phyloP scores from a whole-genome alignment of 805 yeast genomes.

The Candida ficus region DNA sequence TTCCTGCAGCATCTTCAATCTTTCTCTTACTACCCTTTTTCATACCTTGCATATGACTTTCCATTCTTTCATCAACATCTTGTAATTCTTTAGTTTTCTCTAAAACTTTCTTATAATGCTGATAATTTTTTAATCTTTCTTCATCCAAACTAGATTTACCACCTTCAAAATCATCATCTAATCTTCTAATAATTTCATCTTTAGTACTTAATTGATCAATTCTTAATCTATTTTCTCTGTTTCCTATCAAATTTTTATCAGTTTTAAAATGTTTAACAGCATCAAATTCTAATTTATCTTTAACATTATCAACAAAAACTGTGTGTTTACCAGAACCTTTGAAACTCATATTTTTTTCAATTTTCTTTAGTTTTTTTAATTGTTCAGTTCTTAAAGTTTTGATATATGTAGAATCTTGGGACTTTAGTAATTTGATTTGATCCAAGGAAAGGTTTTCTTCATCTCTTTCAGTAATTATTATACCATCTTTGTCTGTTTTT shows the following conservation, averaged over 20 bases:
- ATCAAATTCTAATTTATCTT: constrained; percentile 51
- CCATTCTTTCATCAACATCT: constrained; percentile 67
- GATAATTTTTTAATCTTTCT: constrained; percentile 58
- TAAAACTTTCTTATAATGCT: constrained; percentile 56
- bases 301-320: constrained; percentile 68
- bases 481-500: constrained; percentile 66
- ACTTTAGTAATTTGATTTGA: constrained; percentile 77
- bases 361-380: constrained; percentile 52
- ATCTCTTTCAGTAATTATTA: constrained; percentile 60
- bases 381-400: constrained; percentile 73
- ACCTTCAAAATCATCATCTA: no score
- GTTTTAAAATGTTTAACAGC: constrained; percentile 70
- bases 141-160: no score
- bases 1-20: constrained; percentile 60
- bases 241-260: constrained; percentile 43
- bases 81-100: constrained; percentile 66
- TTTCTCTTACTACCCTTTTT: constrained; percentile 85
- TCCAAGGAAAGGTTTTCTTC: constrained; percentile 57
- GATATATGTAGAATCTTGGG: constrained; percentile 87
- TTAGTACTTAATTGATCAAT: constrained; percentile 9
- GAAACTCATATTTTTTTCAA: constrained; percentile 40
- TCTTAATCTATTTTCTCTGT: constrained; percentile 5
- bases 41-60: constrained; percentile 80
- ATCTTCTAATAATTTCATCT: constrained; percentile 28
- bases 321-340: constrained; percentile 71